Conservation (phyloP, 176 grass and related monocot genomes). For the Bonia amplexicaulis region DNA sequence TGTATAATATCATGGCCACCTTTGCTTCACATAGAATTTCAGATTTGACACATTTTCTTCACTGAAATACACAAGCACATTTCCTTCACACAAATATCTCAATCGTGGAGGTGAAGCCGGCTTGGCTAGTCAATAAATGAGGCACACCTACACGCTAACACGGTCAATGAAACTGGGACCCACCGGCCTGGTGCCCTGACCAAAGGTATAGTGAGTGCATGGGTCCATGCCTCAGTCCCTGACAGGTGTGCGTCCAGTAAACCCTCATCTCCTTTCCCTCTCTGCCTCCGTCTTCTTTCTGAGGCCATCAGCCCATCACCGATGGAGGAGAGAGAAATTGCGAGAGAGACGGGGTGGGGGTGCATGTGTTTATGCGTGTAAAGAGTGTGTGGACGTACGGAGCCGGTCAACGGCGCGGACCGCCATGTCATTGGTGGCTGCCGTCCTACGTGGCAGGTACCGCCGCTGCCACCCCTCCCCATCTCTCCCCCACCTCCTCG, state of each 20-base stretch:
- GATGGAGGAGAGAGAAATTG: background rate
- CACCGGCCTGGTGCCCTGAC: slow-evolving; percentile 17
- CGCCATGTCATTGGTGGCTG: slow-evolving; percentile 32
- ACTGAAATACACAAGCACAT: too few relatives aligned
- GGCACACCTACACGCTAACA: slow-evolving; percentile 3
- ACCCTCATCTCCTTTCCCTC: background rate
- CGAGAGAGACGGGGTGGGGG: background rate
- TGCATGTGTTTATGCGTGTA: background rate
- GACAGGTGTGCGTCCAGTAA: slow-evolving; percentile 17
- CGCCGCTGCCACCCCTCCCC: slow-evolving; percentile 1
- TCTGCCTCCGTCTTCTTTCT: background rate
- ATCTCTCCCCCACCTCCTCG: too few relatives aligned
- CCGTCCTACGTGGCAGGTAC: slow-evolving; percentile 42
- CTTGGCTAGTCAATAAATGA: slow-evolving; percentile 4
- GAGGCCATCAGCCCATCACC: background rate
- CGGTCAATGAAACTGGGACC: slow-evolving; percentile 38
- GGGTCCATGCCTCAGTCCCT: slow-evolving; percentile 23
- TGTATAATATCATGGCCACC: background rate
- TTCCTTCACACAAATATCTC: too few relatives aligned
- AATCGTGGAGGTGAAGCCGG: background rate
- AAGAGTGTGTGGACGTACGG: slow-evolving; percentile 37
- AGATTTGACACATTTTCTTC: background rate
- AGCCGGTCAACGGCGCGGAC: slow-evolving; percentile 53
- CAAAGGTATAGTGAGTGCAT: slow-evolving; percentile 23
- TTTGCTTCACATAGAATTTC: background rate